These are phyloP conservation scores for Pseudocercospora cruenta DNA, from an alignment of 2,329 filamentous ascomycete genomes.

Conservation along the genomic window DNA sequence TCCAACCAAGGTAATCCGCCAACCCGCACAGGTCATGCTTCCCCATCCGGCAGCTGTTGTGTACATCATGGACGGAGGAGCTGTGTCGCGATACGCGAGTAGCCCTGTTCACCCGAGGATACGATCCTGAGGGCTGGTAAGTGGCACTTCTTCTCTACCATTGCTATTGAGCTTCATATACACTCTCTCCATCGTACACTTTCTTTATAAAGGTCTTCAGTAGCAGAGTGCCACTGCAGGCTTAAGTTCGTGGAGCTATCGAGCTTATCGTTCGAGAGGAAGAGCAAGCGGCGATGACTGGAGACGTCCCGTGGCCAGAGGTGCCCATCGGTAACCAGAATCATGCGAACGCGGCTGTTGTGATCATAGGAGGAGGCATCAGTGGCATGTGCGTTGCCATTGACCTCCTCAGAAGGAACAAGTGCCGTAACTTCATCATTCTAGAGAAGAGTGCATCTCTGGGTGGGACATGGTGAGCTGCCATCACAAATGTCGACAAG, in stretches of 20 bases:
- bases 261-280: not conserved
- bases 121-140: not conserved
- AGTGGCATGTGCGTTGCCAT: conserved; percentile 60
- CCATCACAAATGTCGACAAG: not conserved
- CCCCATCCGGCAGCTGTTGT: not conserved
- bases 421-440: conserved; percentile 60
- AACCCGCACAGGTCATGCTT: not conserved
- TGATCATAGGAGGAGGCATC: conserved; percentile 58
- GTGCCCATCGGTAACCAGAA: conserved; percentile 54
- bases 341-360: conserved; percentile 57
- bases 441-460: conserved; percentile 59
- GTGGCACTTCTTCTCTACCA: not conserved
- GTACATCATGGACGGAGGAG: not conserved
- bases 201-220: not conserved
- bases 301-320: conserved; percentile 50
- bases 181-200: not conserved
- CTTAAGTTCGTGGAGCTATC: not conserved
- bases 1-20: not conserved
- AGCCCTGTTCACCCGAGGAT: not conserved
- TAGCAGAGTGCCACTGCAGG: not conserved
- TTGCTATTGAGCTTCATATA: not conserved
- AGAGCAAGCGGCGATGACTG: conserved; percentile 38
- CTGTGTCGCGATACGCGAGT: not conserved
- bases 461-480: conserved; percentile 55
- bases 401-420: conserved; percentile 57